phyloP scores from a whole-genome alignment of 352 stramenopile genomes.

The Globisporangium megalacanthum region DNA sequence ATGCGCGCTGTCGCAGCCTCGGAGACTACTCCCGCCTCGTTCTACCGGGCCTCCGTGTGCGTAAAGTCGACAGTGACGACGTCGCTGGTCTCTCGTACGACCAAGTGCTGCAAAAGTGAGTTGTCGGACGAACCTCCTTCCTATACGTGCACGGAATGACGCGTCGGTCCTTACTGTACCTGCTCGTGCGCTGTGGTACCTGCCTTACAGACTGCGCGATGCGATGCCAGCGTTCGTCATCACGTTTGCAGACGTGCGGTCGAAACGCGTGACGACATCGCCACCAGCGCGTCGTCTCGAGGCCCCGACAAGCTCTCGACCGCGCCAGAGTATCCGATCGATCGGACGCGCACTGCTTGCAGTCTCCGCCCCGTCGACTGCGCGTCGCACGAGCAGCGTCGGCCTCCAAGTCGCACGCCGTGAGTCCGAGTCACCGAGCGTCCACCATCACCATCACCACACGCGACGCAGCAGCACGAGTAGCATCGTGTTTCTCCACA shows the following conservation, averaged over 20 bases:
- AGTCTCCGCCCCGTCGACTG: slow-evolving; percentile 3
- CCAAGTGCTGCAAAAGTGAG: slow-evolving; percentile 38
- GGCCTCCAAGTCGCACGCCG: background rate
- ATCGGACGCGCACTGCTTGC: slow-evolving; percentile 8
- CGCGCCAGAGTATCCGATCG: slow-evolving; percentile 2
- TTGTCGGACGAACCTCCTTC: background rate
- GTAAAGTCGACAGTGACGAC: slow-evolving; percentile 41
- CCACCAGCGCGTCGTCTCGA: background rate
- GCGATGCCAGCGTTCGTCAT: slow-evolving; percentile 33
- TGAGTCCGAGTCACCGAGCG: background rate
- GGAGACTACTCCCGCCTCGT: slow-evolving; percentile 53
- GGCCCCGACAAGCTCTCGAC: background rate
- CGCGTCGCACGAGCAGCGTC: slow-evolving; percentile 10
- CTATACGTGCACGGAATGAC: background rate
- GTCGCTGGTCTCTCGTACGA: slow-evolving; percentile 31
- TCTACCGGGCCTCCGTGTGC: slow-evolving; percentile 27
- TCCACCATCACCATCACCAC: background rate
- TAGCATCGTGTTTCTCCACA: slow-evolving; percentile 10
- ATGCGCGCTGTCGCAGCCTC: slow-evolving; percentile 28
- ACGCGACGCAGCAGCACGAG: slow-evolving; percentile 8
- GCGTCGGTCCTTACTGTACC: background rate
- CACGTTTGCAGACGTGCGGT: slow-evolving; percentile 37
- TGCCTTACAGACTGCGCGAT: slow-evolving; percentile 33
- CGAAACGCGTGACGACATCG: slow-evolving; percentile 2
- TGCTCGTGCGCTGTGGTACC: slow-evolving; percentile 1